Evolutionary conservation across 305 asterid species (phyloP).

Genomic region (Withania somnifera): DNA sequence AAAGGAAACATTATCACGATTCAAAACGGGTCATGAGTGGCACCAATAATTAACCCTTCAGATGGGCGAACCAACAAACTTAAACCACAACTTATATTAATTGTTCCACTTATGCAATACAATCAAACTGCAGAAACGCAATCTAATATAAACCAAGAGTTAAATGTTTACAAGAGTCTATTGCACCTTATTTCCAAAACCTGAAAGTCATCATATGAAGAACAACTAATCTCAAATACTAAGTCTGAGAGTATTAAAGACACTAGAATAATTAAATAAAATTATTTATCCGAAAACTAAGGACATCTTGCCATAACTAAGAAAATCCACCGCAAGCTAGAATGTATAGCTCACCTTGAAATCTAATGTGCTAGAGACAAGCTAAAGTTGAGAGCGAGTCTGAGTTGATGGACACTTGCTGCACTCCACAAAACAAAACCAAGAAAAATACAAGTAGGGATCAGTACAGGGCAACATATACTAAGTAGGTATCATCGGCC

Average conservation of each 20-base stretch:
- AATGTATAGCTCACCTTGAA: background rate
- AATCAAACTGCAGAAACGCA: too few relatives aligned
- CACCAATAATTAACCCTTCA: background rate
- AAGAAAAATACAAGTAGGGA: background rate
- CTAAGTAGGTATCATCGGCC: background rate
- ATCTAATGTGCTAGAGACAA: background rate
- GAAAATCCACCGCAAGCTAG: background rate
- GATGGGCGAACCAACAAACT: background rate
- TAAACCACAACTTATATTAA: too few relatives aligned
- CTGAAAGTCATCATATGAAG: background rate
- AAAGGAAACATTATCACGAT: too few relatives aligned
- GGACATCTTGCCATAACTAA: background rate
- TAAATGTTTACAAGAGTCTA: too few relatives aligned
- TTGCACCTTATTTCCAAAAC: background rate
- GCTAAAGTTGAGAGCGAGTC: background rate
- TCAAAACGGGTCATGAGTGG: background rate
- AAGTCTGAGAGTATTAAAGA: background rate
- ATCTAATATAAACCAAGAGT: too few relatives aligned
- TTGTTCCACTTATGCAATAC: background rate
- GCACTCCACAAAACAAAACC: background rate
- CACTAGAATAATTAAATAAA: background rate
- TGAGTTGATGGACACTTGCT: background rate
- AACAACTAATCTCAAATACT: background rate
- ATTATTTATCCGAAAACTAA: background rate
- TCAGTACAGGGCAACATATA: background rate